These are phyloP conservation scores for Colletotrichum gigasporum DNA, from an alignment of 2,329 filamentous ascomycete species.

Conservation along the genomic window DNA sequence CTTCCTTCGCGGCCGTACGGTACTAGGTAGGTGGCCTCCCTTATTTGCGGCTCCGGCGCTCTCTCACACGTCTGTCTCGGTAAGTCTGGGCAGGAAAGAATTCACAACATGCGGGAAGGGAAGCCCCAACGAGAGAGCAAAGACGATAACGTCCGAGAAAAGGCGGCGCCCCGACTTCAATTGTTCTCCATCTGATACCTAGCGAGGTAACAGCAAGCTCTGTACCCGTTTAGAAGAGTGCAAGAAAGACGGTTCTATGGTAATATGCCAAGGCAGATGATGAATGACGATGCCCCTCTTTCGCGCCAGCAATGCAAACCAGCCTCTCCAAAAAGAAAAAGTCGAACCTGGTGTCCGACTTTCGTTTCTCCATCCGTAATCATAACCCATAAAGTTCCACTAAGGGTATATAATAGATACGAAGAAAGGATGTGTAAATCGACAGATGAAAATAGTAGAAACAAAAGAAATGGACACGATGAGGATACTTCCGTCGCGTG, in stretches of 20 bases:
- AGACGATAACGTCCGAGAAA: neutral
- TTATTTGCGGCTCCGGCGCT: slow-evolving; percentile 13
- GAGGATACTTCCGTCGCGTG: neutral
- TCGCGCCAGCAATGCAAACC: slow-evolving; percentile 8
- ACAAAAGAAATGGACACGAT: neutral
- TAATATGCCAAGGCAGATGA: no score
- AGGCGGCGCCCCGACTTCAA: slow-evolving; percentile 12
- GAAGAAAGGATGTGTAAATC: slow-evolving; percentile 10
- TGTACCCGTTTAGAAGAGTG: neutral
- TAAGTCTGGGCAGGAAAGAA: no score
- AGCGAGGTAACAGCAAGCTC: slow-evolving; percentile 16
- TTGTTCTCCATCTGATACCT: slow-evolving; percentile 10
- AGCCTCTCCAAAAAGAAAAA: neutral
- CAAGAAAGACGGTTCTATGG: slow-evolving; percentile 1
- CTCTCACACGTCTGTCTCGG: no score
- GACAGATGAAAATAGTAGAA: neutral
- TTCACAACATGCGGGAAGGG: neutral
- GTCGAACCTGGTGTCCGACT: neutral
- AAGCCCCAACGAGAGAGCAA: neutral
- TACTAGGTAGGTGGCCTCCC: no score
- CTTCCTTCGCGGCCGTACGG: no score
- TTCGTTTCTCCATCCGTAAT: slow-evolving; percentile 16
- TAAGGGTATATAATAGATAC: slow-evolving; percentile 28
- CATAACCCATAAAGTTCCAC: slow-evolving; percentile 23
- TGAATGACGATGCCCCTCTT: slow-evolving; percentile 5